Evolutionary conservation across 306 rosid species (phyloP).

Genomic region (Psophocarpus tetragonolobus): DNA sequence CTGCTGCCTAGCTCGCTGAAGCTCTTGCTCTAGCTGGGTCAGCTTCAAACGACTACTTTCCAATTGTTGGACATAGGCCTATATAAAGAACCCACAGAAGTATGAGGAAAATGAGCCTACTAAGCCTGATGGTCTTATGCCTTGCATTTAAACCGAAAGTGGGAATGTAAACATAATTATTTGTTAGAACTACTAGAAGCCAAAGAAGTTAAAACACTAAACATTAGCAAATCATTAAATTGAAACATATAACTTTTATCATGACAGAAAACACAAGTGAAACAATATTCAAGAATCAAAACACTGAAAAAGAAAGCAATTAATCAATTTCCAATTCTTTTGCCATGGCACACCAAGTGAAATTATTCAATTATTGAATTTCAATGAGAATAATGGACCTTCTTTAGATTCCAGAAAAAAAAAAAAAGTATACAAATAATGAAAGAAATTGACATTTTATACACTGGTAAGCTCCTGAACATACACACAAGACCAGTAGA

Average conservation of each 20-base stretch:
- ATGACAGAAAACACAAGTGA: neutral
- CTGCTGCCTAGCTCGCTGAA: constrained; percentile 98
- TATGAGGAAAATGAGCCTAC: constrained; percentile 15
- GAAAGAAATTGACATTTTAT: neutral
- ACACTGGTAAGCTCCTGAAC: constrained; percentile 2
- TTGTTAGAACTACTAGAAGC: neutral
- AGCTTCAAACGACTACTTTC: constrained; percentile 97
- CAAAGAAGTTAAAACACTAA: constrained; percentile 7
- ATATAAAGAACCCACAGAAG: constrained; percentile 11
- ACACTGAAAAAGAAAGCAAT: neutral
- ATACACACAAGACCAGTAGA: neutral
- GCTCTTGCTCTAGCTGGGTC: constrained; percentile 97
- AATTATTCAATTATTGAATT: neutral
- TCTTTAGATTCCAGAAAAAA: neutral
- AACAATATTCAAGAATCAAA: neutral
- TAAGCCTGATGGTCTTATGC: constrained; percentile 3
- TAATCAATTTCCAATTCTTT: neutral
- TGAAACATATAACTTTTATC: neutral
- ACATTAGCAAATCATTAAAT: constrained; percentile 7
- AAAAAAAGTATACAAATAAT: neutral
- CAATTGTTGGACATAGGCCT: constrained; percentile 97
- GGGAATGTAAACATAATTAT: constrained; percentile 14
- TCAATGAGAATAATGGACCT: neutral
- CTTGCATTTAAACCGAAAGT: constrained; percentile 20
- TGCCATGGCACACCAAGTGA: neutral